Base-by-base conservation (phyloP, 2,329 filamentous ascomycete genomes). In the Aaosphaeria arxii region DNA sequence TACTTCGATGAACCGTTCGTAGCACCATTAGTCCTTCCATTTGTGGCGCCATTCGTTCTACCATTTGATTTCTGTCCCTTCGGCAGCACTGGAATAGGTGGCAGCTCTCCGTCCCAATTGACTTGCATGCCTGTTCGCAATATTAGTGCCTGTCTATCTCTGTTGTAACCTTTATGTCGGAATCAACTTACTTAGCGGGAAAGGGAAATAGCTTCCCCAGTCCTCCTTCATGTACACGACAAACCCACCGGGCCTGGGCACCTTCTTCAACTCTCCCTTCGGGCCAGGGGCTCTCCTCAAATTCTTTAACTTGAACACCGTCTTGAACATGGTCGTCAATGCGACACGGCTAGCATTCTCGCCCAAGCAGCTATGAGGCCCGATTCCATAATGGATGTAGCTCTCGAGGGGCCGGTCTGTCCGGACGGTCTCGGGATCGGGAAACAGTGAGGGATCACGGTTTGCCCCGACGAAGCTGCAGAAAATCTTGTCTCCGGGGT, bases 181-280 rank as follows among this genome's bases (percentile, higher is more conserved):
- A 2, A 24, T 24, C 17, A 11, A 36, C 33, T 36, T 36, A 32
- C 53, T 48, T 40, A 55, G 35, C 31, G 55, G 55, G 35, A 58
- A 58, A 4, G 56, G 56, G 42, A 57, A 59, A 43, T 56, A 59
- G 30, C 49, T 55, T 11, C 54, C 54, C 31, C 49, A 38, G 36
- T 58, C 56, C 35, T 53, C 56, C 9, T 45, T 45, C 54, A 55
- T 54, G 24, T 53, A 53, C 1, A 59, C 51, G 35, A 52, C 49
- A 17, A 57, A 56, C 0, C 54, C 54, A 1, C 54, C 53, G 5
- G 44, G 46, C 30, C 48, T 74, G 0, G 74, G 69, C 2, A 89
- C 75, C 72, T 82, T 86, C 75, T 88, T 88, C 54, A 90, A 65
- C 61, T 83, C 71, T 0, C 87, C 87, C 68, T 87, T 83, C 1